Evolutionary conservation across 2,329 filamentous ascomycete genomes (phyloP).

Genomic region (Diplodia sapinea): DNA sequence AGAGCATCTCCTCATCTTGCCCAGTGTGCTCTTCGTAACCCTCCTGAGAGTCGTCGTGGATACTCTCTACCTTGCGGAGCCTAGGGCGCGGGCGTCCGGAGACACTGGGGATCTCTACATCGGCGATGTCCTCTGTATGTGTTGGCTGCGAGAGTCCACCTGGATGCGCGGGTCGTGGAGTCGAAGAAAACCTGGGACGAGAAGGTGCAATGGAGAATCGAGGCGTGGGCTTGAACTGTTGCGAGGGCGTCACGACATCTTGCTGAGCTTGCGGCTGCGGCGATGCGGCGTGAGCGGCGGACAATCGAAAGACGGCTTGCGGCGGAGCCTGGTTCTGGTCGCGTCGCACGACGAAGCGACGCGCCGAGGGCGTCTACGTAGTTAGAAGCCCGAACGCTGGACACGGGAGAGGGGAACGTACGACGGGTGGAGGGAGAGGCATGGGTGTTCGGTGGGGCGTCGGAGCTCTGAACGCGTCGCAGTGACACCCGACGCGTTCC

Average conservation of each 20-base stretch:
- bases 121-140: not conserved
- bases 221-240: constrained; percentile 41
- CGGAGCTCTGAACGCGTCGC: not conserved
- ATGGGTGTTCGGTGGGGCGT: constrained; percentile 23
- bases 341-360: constrained; percentile 5
- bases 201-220: constrained; percentile 41
- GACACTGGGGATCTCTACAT: not conserved
- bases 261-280: not conserved
- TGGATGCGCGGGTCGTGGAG: constrained; percentile 21
- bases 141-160: constrained; percentile 5
- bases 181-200: not conserved
- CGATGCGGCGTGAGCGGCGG: not conserved
- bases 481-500: not conserved
- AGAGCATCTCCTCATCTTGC: constrained; percentile 42
- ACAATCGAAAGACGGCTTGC: not conserved
- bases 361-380: constrained; percentile 9
- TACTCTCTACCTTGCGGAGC: constrained; percentile 43
- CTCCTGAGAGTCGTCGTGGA: constrained; percentile 41
- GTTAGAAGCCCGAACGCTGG: not conserved
- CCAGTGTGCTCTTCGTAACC: constrained; percentile 24
- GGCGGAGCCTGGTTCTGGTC: not conserved
- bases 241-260: constrained; percentile 20
- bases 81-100: constrained; percentile 34
- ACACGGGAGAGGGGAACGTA: not conserved
- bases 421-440: constrained; percentile 24